phyloP scores from a whole-genome alignment of 352 stramenopile genomes.

The Phytophthora quininea region DNA sequence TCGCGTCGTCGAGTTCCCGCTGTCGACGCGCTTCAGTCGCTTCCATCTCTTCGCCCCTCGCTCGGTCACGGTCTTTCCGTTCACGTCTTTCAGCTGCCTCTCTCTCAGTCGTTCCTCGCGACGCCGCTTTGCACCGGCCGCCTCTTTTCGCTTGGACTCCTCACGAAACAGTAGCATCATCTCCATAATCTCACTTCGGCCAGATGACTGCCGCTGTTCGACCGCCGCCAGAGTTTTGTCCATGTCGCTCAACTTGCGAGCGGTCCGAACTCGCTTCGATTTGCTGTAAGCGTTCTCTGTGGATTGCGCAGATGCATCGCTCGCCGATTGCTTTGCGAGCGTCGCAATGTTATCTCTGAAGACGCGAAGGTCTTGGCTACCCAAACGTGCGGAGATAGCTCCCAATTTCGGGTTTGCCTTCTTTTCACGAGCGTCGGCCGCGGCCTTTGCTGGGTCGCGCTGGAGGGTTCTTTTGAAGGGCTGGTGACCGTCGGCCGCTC shows the following conservation, averaged over 20 bases:
- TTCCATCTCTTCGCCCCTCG: neutral
- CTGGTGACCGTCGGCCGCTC: neutral
- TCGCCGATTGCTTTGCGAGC: neutral
- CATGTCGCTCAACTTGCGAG: neutral
- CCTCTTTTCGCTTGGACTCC: slow-evolving; percentile 6
- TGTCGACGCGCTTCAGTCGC: neutral
- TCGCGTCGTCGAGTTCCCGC: slow-evolving; percentile 2
- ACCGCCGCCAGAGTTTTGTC: neutral
- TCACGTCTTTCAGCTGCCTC: neutral
- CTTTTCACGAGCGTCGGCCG: neutral
- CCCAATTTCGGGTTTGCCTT: neutral
- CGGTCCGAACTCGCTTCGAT: neutral
- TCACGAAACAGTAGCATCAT: slow-evolving; percentile 8
- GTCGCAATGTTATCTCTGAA: neutral
- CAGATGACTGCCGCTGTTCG: neutral
- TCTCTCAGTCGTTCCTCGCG: neutral
- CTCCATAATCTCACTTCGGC: neutral
- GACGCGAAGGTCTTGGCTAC: neutral
- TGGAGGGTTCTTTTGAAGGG: neutral
- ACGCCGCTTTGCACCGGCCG: neutral
- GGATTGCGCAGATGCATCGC: neutral
- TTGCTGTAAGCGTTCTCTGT: neutral
- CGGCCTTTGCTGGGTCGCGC: neutral
- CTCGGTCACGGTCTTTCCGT: neutral
- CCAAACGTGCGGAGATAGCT: neutral